Conservation (phyloP, 306 rosid genomes). For the Psophocarpus tetragonolobus region DNA sequence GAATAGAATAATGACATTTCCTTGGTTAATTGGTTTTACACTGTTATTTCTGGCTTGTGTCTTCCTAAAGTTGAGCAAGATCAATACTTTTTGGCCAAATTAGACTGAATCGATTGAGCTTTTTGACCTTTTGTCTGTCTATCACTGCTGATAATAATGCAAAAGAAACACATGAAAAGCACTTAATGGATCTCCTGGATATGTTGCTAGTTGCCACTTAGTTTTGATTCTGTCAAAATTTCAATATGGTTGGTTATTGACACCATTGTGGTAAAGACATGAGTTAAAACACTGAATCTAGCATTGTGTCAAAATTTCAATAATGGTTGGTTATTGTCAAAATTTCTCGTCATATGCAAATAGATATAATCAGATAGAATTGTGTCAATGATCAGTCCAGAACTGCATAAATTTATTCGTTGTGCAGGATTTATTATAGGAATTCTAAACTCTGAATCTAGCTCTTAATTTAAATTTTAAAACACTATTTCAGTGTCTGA, state of each 20-base stretch:
- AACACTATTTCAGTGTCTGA: not conserved
- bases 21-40: not conserved
- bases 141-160: not conserved
- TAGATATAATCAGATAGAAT: constrained; percentile 10
- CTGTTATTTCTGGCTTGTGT: constrained; percentile 3
- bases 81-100: constrained; percentile 23
- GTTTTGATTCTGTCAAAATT: constrained; percentile 2
- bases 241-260: not conserved
- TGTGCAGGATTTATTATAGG: not conserved
- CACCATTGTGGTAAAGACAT: not conserved
- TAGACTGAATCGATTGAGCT: not conserved
- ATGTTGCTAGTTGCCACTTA: not conserved
- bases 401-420: not conserved
- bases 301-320: not conserved
- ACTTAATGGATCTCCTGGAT: constrained; percentile 16
- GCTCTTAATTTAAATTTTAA: not conserved
- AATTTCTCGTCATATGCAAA: constrained; percentile 4
- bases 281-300: constrained; percentile 2
- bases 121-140: not conserved
- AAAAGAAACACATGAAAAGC: not conserved
- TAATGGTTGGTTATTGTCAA: not conserved
- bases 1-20: not conserved
- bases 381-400: not conserved
- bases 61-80: constrained; percentile 6
- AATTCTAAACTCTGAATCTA: constrained; percentile 1